Conservation (phyloP, 208 protist genomes). For the Trypanosoma platydactyli region DNA sequence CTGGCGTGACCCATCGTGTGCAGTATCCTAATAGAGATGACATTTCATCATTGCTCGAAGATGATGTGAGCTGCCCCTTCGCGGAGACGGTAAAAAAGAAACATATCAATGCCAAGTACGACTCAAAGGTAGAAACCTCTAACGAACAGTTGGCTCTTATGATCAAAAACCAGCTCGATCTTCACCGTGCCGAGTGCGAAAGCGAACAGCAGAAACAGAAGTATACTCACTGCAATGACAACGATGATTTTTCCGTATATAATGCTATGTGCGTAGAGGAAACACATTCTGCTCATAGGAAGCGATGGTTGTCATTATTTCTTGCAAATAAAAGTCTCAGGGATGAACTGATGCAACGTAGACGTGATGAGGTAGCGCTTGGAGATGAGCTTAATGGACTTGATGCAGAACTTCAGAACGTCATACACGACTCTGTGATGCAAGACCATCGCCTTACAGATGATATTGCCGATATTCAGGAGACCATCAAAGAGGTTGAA, state of each 20-base stretch:
- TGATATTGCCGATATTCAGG: conserved; percentile 51
- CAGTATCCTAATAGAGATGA: conserved; percentile 71
- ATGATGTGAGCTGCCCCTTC: conserved; percentile 13
- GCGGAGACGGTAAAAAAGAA: conserved; percentile 65
- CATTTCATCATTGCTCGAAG: conserved; percentile 18
- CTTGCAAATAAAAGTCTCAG: conserved; percentile 21
- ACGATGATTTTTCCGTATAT: neutral
- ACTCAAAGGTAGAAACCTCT: conserved; percentile 70
- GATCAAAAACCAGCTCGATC: conserved; percentile 78
- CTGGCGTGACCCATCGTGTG: conserved; percentile 62
- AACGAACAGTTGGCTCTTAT: conserved; percentile 75
- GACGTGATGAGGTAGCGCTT: conserved; percentile 9
- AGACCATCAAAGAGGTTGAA: conserved; percentile 66
- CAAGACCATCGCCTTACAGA: conserved; percentile 35
- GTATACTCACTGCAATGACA: neutral
- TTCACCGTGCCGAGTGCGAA: conserved; percentile 58
- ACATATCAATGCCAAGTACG: conserved; percentile 76
- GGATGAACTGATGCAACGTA: conserved; percentile 15
- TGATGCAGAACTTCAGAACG: conserved; percentile 30
- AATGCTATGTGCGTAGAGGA: conserved; percentile 8
- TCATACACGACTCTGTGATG: conserved; percentile 42
- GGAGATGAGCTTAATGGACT: neutral
- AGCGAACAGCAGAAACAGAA: conserved; percentile 16
- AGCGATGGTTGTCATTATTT: conserved; percentile 26
- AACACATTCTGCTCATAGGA: conserved; percentile 7